phyloP scores from a whole-genome alignment of 2,329 filamentous ascomycete species.

The Beauveria medogensis region DNA sequence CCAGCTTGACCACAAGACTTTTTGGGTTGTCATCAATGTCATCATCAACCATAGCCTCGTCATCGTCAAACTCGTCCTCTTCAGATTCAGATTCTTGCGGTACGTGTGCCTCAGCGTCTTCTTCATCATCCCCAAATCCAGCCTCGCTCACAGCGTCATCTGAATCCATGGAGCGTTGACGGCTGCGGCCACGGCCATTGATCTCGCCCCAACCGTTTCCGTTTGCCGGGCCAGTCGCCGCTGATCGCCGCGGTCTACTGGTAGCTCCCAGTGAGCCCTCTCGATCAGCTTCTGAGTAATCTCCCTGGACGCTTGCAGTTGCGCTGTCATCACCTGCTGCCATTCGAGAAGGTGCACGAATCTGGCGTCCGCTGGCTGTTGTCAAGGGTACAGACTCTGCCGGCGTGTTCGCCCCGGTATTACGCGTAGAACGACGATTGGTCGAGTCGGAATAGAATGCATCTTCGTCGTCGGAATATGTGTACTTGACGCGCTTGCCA shows the following conservation, averaged over 20 bases:
- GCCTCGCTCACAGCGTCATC: conserved; percentile 66
- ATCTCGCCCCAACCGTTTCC: conserved; percentile 41
- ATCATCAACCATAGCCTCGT: conserved; percentile 47
- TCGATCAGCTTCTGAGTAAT: conserved; percentile 31
- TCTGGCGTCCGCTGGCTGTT: conserved; percentile 82
- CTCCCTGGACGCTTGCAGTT: conserved; percentile 37
- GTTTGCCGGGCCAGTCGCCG: conserved; percentile 41
- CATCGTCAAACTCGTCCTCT: conserved; percentile 50
- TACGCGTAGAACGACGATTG: conserved; percentile 61
- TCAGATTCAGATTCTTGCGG: conserved; percentile 54
- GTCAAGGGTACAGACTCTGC: conserved; percentile 56
- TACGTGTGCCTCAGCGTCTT: conserved; percentile 60
- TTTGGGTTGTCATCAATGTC: conserved; percentile 40
- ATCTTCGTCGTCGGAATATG: conserved; percentile 83
- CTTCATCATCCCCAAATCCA: conserved; percentile 68
- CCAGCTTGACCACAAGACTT: conserved; percentile 70
- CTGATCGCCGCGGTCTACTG: conserved; percentile 43
- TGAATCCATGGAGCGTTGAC: conserved; percentile 41
- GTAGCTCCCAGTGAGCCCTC: conserved; percentile 34
- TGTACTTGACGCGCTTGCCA: conserved; percentile 94
- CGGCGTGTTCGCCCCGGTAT: conserved; percentile 66
- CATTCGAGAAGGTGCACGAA: conserved; percentile 58
- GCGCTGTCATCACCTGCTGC: conserved; percentile 50
- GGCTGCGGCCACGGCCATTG: conserved; percentile 24
- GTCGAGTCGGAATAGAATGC: conserved; percentile 59